These are phyloP conservation scores for Paraconiothyrium sp. DNA, from an alignment of 2,329 filamentous ascomycete species.

Conservation along the genomic window DNA sequence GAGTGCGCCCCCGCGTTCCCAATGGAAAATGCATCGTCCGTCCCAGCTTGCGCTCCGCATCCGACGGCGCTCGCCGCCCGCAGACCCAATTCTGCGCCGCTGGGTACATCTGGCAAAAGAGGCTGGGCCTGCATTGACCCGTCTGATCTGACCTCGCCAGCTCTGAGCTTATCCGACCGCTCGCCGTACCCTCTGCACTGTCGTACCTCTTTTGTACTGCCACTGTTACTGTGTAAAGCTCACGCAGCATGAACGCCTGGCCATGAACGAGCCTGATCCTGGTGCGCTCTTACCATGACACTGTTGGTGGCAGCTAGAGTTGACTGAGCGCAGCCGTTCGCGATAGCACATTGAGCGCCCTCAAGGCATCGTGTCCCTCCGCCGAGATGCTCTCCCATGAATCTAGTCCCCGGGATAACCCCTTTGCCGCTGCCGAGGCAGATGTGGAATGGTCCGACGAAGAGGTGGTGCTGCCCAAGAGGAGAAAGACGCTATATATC, in stretches of 20 bases:
- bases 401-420: slow-evolving; percentile 31
- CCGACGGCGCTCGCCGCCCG: background rate
- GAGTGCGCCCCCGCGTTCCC: slow-evolving; percentile 3
- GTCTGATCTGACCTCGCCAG: background rate
- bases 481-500: slow-evolving; percentile 40
- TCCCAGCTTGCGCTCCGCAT: background rate
- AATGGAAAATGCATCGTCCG: background rate
- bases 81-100: background rate
- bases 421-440: slow-evolving; percentile 36
- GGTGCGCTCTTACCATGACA: slow-evolving; percentile 20
- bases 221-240: slow-evolving; percentile 9
- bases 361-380: slow-evolving; percentile 49
- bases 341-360: slow-evolving; percentile 47
- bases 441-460: slow-evolving; percentile 51
- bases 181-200: background rate
- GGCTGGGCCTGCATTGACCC: background rate
- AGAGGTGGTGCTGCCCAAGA: slow-evolving; percentile 47
- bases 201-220: background rate
- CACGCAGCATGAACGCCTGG: slow-evolving; percentile 23
- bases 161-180: background rate
- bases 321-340: slow-evolving; percentile 42
- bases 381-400: slow-evolving; percentile 40
- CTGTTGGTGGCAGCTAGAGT: slow-evolving; percentile 24
- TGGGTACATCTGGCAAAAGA: background rate
- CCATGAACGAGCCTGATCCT: slow-evolving; percentile 26